Evolutionary conservation across 176 grass and related monocot genomes (phyloP), one percentile per base, ranked within the genome.

Genomic region (Lolium rigidum): DNA sequence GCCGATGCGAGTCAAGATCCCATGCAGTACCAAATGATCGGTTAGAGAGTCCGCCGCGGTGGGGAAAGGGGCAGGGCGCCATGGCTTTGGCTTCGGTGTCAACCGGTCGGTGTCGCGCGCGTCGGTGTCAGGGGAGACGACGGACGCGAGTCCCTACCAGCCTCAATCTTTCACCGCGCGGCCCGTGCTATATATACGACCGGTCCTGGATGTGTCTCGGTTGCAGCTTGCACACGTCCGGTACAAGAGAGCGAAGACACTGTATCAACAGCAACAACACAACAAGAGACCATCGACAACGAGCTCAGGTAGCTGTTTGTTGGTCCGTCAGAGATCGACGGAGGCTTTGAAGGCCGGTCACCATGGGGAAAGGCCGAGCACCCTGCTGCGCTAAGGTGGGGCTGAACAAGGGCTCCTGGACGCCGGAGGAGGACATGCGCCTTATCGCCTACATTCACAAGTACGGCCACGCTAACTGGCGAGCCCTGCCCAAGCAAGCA

Each of bases 311-410:
- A 72, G 88, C 21, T 46, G 75, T 31, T 35, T 9, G 46, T 47
- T 47, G 8, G 9, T 43, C 41, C 7, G 41, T 43, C 41, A 10
- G 46, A 47, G 46, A 47, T 10, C 46, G 46, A 9, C 46, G 46
- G 46, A 9, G 46, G 9, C 8, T 8, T 35, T 35, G 31, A 2
- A 35, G n/a, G n/a, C n/a, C n/a, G n/a, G n/a, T n/a, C n/a, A n/a
- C n/a, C n/a, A n/a, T 97, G 95, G 89, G 95, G 44, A 89, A 88
- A 82, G 94, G 94, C 5, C 71, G 94, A 22, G 92, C 95, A 57
- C 95, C 95, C 68, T 97, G 95, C 87, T 97, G 95, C 67, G 90
- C 90, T 25, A 97, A 97, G 90, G 89, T 97, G 2, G 95, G 95
- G 8, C 89, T 97, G 25, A 97, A 97, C 90, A 97, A 44, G 87